Base-by-base conservation (phyloP, 1,284 basidiomycete genomes). In the Agroathelia rolfsii region DNA sequence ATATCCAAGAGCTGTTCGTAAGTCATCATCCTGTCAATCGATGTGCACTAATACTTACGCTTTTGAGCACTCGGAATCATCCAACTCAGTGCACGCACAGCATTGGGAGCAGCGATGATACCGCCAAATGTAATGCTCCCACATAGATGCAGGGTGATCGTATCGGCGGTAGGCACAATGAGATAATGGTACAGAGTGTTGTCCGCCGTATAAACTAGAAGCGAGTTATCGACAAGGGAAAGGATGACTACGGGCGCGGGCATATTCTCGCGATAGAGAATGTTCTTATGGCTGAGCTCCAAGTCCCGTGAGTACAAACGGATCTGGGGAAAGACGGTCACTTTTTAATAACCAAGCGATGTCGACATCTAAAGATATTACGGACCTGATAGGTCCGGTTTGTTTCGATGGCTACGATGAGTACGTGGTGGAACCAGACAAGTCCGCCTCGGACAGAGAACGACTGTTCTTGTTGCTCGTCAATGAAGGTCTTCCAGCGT, bases 141-240 rank as follows among this genome's bases (percentile, higher is more conserved):
- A 52, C 94, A 97, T 3, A 90, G 57, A 47, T 89, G 83, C 20
- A 98, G 62, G 45, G 79, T 80, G 52, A 95, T 90, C 3, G 76
- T 74, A 32, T 90, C 80, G 10, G 71, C 58, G 0, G 90, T 90
- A 2, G 90, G 86, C 18, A 89, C 70, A 41, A 98, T 88, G 45
- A 97, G 58, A 53, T 88, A 98, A 58, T 99, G 95, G 46, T 78
- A 79, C 30, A 99, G 65, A 17, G 82, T 93, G 52, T 98, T 98
- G 56, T 97, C 93, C n/a, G 79, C 73, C 2, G 92, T 96, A 57
- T 97, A 98, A 11, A 95, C 88, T 29, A 99, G 69, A n/a, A 99
- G 62, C 0, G 90, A 94, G 50, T 94, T 95, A 57, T 97, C 95
- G 37, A 97, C 86, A 5, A 97, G 64, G 5, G 89, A 92, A 32